Evolutionary conservation across 805 yeast species (phyloP).

Genomic region (Priceomyces haplophilus): DNA sequence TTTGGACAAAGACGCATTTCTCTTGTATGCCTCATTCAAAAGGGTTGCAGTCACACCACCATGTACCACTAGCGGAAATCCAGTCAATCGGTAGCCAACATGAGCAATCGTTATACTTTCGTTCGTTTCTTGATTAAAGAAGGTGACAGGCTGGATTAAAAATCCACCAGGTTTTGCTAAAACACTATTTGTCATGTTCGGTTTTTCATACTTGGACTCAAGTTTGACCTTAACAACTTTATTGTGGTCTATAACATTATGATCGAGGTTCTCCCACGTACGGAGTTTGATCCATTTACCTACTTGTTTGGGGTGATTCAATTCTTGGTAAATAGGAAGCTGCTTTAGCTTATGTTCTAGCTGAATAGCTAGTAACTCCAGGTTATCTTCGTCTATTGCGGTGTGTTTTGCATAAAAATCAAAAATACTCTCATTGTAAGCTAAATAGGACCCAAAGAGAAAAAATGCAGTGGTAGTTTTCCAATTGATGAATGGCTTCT

Average conservation of each 20-base stretch:
- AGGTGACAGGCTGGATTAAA: slow-evolving; percentile 67
- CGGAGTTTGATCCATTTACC: slow-evolving; percentile 44
- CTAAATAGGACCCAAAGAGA: slow-evolving; percentile 20
- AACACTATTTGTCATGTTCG: slow-evolving; percentile 37
- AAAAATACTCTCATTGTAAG: slow-evolving; percentile 26
- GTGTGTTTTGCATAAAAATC: slow-evolving; percentile 24
- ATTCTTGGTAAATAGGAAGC: slow-evolving; percentile 50
- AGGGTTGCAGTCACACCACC: slow-evolving; percentile 86
- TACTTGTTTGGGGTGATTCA: slow-evolving; percentile 44
- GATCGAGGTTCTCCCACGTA: slow-evolving; percentile 43
- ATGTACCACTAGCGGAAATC: slow-evolving; percentile 83
- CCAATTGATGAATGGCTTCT: slow-evolving; percentile 30
- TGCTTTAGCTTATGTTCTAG: slow-evolving; percentile 48
- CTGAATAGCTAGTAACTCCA: slow-evolving; percentile 27
- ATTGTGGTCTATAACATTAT: slow-evolving; percentile 31
- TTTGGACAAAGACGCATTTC: slow-evolving; percentile 44
- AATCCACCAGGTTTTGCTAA: slow-evolving; percentile 76
- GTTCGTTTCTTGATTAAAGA: slow-evolving; percentile 51
- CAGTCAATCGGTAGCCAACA: slow-evolving; percentile 74
- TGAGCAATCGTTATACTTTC: slow-evolving; percentile 70
- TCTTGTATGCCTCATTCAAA: slow-evolving; percentile 70
- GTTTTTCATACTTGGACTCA: slow-evolving; percentile 16
- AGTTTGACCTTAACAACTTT: slow-evolving; percentile 6
- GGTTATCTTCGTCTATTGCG: slow-evolving; percentile 15
- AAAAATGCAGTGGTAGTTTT: slow-evolving; percentile 20